Percentiles rank a stretch among this genome's conserved stretches.
Conservation (phyloP, 2,329 filamentous ascomycete species). For the Pseudocercospora fuligena region DNA sequence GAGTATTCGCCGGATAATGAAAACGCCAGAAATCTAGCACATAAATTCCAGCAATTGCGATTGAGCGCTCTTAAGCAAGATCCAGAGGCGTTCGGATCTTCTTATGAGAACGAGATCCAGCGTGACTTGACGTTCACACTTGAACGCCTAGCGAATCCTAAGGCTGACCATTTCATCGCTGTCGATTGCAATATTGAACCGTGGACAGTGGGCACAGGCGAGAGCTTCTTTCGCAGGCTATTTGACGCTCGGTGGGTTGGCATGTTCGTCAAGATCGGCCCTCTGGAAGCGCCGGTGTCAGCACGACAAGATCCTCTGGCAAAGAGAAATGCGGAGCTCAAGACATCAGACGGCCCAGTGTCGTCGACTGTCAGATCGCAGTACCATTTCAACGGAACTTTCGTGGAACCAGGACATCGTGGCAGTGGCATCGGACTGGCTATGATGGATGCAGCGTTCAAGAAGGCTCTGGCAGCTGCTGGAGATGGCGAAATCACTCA, state of each 20-base stretch:
- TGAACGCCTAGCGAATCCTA: constrained; percentile 34
- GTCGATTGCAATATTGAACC: constrained; percentile 1
- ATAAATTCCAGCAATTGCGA: constrained; percentile 33
- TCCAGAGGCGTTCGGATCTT: constrained; percentile 40
- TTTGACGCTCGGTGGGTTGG: constrained; percentile 33
- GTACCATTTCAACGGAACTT: constrained; percentile 38
- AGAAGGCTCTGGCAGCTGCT: constrained; percentile 20
- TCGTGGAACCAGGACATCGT: constrained; percentile 36
- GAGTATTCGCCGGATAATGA: constrained; percentile 13
- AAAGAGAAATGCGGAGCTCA: background rate
- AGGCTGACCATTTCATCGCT: constrained; percentile 36
- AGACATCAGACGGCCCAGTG: background rate
- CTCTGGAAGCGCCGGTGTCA: constrained; percentile 18
- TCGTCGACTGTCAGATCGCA: background rate
- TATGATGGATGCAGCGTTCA: constrained; percentile 37
- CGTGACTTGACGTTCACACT: constrained; percentile 29
- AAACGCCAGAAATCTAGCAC: constrained; percentile 20
- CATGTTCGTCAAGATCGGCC: constrained; percentile 37
- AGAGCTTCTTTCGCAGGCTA: constrained; percentile 14
- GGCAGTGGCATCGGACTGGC: constrained; percentile 36
- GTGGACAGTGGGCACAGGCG: background rate
- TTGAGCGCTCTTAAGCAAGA: constrained; percentile 34
- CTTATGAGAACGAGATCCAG: constrained; percentile 35
- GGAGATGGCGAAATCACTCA: constrained; percentile 4
- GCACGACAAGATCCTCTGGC: constrained; percentile 29